These are phyloP conservation scores for Chaetomium olivaceum DNA, from an alignment of 2,329 filamentous ascomycete genomes.

Conservation along the genomic window DNA sequence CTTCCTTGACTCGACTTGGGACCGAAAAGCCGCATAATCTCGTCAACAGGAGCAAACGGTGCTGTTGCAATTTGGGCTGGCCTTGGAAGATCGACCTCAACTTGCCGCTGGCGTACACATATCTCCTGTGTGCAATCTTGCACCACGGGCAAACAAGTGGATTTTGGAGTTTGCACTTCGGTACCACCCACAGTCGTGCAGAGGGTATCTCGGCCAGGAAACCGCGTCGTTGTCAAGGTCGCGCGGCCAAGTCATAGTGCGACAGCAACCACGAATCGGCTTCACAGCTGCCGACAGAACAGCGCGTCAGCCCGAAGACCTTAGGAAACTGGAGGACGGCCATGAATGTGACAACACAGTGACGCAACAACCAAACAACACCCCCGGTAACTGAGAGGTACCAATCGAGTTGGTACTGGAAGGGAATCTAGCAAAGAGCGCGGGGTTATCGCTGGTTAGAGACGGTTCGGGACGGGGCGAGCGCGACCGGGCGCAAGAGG, in stretches of 20 bases:
- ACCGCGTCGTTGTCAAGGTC: too few species aligned
- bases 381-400: not conserved
- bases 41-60: constrained; percentile 25
- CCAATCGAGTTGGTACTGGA: constrained; percentile 2
- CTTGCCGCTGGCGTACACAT: constrained; percentile 16
- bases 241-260: not conserved
- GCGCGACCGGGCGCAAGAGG: constrained; percentile 19
- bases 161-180: not conserved
- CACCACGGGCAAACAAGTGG: not conserved
- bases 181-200: not conserved
- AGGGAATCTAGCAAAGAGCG: constrained; percentile 2
- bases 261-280: not conserved
- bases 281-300: not conserved
- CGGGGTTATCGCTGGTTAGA: constrained; percentile 13
- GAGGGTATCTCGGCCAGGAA: too few species aligned
- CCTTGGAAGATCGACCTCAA: not conserved
- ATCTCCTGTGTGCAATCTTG: not conserved
- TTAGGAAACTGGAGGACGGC: constrained; percentile 27
- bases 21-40: constrained; percentile 7
- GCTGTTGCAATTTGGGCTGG: not conserved
- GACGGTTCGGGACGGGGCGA: constrained; percentile 22
- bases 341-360: constrained; percentile 30
- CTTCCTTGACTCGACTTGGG: constrained; percentile 12
- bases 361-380: constrained; percentile 17
- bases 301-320: constrained; percentile 3